A percentile compares a stretch with the other conserved stretches of the same genome.
Conservation (phyloP, 139 green algal genomes). For the Raphidocelis subcapitata region DNA sequence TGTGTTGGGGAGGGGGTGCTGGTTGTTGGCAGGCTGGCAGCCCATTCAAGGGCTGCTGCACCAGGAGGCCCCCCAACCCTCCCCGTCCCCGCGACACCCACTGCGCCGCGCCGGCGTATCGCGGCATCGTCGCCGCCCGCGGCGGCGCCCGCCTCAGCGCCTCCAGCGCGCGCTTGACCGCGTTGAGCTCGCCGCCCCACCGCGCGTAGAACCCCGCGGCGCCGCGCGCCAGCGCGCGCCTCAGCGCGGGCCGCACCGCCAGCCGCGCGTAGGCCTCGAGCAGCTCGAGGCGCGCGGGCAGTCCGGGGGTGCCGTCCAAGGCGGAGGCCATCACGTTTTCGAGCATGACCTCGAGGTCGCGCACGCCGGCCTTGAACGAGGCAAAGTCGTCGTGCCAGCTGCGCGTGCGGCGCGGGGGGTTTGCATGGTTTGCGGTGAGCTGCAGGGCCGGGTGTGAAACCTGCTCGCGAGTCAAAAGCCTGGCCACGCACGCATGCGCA, state of each 20-base stretch:
- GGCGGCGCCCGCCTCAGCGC: conserved; percentile 52
- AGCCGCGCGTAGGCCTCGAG: conserved; percentile 69
- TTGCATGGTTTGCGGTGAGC: too few species aligned
- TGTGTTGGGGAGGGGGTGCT: too few species aligned
- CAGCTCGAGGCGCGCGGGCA: conserved; percentile 42
- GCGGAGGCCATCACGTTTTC: conserved; percentile 73
- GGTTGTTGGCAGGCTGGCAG: too few species aligned
- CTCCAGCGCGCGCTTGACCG: conserved; percentile 81
- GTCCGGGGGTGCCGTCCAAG: conserved; percentile 41
- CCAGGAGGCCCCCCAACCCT: not conserved
- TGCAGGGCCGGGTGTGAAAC: too few species aligned
- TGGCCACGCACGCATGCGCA: too few species aligned
- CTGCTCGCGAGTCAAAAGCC: too few species aligned
- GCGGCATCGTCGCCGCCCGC: conserved; percentile 63
- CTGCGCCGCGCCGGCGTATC: conserved; percentile 67
- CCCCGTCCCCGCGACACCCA: conserved; percentile 1
- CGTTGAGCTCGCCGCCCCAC: conserved; percentile 81
- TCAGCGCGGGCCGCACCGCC: conserved; percentile 60
- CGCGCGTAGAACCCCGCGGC: conserved; percentile 62
- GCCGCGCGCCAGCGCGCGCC: conserved; percentile 72
- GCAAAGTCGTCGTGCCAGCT: conserved; percentile 92
- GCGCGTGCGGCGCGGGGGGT: too few species aligned
- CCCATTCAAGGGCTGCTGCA: too few species aligned
- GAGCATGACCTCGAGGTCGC: conserved; percentile 83
- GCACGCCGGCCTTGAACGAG: conserved; percentile 81